Evolutionary conservation across 257 asterid genomes (phyloP).

Genomic region (Solanum raphanifolium): DNA sequence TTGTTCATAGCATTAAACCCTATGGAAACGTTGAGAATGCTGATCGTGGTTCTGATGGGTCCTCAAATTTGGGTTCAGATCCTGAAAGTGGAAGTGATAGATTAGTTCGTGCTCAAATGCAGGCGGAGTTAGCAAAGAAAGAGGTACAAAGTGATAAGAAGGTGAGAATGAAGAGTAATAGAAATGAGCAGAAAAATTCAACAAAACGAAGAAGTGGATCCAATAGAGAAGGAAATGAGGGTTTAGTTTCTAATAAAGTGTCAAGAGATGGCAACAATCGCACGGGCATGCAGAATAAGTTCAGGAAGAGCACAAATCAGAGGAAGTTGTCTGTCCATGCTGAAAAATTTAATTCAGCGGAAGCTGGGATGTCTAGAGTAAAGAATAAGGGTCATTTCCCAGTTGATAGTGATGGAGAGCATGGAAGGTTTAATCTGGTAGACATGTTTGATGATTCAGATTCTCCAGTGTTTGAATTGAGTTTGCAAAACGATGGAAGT

Average conservation of each 20-base stretch:
- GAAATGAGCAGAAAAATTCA: conserved; percentile 5
- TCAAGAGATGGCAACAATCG: conserved; percentile 13
- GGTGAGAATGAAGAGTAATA: conserved; percentile 4
- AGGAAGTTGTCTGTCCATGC: conserved; percentile 15
- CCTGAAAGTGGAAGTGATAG: background rate
- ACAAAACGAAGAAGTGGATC: conserved; percentile 2
- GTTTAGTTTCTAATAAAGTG: background rate
- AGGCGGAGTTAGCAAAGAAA: background rate
- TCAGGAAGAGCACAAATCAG: conserved; percentile 23
- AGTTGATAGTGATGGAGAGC: conserved; percentile 6
- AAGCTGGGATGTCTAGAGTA: conserved; percentile 11
- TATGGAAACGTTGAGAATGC: conserved; percentile 31
- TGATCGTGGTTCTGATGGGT: conserved; percentile 7
- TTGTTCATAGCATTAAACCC: conserved; percentile 72
- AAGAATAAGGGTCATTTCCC: conserved; percentile 2
- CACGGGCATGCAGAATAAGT: conserved; percentile 13
- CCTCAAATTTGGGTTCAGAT: conserved; percentile 3
- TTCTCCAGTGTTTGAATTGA: conserved; percentile 43
- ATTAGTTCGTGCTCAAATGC: background rate
- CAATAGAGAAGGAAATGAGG: conserved; percentile 13
- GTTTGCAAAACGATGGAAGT: conserved; percentile 57
- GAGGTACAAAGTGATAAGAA: background rate
- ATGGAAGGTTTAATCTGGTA: conserved; percentile 7
- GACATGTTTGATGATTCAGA: conserved; percentile 17
- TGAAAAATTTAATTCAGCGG: conserved; percentile 10